Evolutionary conservation across 2,329 filamentous ascomycete species (phyloP), one percentile per base, ranked within the genome.

Genomic region (Cordyceps cateniannulata): DNA sequence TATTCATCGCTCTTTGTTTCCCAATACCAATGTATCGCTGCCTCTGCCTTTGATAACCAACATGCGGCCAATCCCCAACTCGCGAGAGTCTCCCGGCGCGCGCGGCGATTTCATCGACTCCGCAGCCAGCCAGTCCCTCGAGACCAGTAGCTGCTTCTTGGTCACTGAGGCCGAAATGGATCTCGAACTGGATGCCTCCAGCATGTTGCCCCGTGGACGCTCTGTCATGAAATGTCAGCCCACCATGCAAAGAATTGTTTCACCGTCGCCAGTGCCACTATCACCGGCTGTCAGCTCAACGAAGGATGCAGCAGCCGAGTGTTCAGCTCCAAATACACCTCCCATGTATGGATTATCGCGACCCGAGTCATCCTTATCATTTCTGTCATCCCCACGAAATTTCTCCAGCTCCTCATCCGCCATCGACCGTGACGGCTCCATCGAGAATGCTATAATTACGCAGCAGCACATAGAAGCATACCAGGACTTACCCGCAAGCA

Each of bases 381-480:
- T 75, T 57, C 72, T 77, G 10, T 81, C 78, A 14, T 85, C 83
- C n/a, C 76, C 78, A 48, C 75, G 76, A 62, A 77, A 79, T 66
- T 83, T 82, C 3, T 73, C 84, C 2, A 73, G 74, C 5, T 77
- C 75, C 6, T 83, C 80, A 8, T 73, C 71, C n/a, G 70, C 71
- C 27, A 65, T 62, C 49, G 55, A 65, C 44, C 67, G 66, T 9
- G 67, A 66, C 52, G 68, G 71, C 63, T 65, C 66, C 14, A 53
- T 64, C 16, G 62, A 62, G 3, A 68, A 68, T 22, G 59, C 59
- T 10, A 49, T 61, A n/a, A 51, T 60, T 32, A 66, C 53, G 49
- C 52, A 22, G 59, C 62, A 27, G 47, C 65, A 10, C 62, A 63
- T 49, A 59, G 59, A 54, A 56, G 65, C 62, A 47, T 65, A 58